A percentile compares a stretch with the other conserved stretches of the same genome.
Conservation (phyloP, 73 alveolate genomes). For the Symbiodinium natans region DNA sequence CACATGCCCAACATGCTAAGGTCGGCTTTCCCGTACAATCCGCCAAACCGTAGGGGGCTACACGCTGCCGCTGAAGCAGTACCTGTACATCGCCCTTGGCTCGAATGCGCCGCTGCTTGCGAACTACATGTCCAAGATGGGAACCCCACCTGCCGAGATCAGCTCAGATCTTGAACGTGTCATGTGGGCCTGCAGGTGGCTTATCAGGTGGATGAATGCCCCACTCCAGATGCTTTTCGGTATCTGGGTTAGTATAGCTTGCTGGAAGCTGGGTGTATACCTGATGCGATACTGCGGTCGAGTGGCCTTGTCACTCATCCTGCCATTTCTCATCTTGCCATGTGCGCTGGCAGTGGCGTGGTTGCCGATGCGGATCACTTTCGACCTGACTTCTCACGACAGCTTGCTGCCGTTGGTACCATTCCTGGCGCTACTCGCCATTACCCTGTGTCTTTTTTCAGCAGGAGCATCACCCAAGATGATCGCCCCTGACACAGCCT, state of each 20-base stretch:
- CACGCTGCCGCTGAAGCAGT: not conserved
- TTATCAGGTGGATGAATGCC: slow-evolving; percentile 1
- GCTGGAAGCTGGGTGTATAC: not conserved
- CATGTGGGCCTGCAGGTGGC: not conserved
- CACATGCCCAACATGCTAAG: too few relatives aligned
- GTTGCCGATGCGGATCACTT: not conserved
- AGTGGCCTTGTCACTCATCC: not conserved
- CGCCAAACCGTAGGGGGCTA: slow-evolving; percentile 12
- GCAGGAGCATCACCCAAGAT: slow-evolving; percentile 16
- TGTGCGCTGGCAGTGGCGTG: not conserved
- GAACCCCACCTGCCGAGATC: not conserved
- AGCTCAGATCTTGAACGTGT: not conserved
- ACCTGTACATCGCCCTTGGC: not conserved
- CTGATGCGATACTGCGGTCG: slow-evolving; percentile 4
- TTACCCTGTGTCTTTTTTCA: not conserved
- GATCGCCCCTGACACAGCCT: not conserved
- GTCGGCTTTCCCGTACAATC: not conserved
- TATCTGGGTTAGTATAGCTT: not conserved
- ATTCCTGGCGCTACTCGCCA: not conserved
- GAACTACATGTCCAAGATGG: not conserved
- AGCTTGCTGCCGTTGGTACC: not conserved
- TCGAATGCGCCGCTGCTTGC: not conserved
- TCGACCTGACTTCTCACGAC: not conserved
- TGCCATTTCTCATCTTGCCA: not conserved
- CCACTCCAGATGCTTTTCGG: not conserved